A percentile compares a stretch with the other conserved stretches of the same genome.
phyloP scores from a whole-genome alignment of 805 yeast species.

The Saccharomycopsis guyanensis region DNA sequence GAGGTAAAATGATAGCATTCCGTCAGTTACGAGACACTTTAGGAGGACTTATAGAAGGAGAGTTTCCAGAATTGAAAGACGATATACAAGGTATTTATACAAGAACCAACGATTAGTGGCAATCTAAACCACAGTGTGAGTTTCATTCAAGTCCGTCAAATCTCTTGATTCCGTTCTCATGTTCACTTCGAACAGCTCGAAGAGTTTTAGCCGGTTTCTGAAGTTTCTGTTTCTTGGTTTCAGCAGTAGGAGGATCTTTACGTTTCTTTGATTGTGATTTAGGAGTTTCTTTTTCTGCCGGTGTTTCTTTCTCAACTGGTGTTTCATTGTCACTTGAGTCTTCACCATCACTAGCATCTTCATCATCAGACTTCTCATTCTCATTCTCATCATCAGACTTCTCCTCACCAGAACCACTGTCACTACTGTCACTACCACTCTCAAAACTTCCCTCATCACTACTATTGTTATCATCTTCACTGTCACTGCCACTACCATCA shows the following conservation, averaged over 20 bases:
- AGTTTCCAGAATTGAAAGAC: conserved; percentile 66
- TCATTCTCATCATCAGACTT: conserved; percentile 2
- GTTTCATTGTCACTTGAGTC: conserved; percentile 51
- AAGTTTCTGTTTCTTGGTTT: conserved; percentile 18
- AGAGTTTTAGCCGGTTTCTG: conserved; percentile 17
- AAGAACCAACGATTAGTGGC: conserved; percentile 30
- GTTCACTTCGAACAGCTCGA: neutral
- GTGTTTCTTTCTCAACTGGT: too few species aligned
- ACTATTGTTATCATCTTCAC: conserved; percentile 41
- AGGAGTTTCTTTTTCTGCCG: conserved; percentile 19
- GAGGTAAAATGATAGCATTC: conserved; percentile 77
- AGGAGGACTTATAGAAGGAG: conserved; percentile 61
- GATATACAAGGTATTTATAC: conserved; percentile 49
- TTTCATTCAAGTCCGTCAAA: conserved; percentile 12
- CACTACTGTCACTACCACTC: neutral
- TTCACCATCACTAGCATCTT: conserved; percentile 62
- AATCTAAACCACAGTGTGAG: too few species aligned
- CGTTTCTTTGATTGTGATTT: too few species aligned
- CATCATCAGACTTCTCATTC: neutral
- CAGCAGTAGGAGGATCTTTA: conserved; percentile 8
- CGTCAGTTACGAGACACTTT: conserved; percentile 53
- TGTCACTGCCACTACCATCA: conserved; percentile 17
- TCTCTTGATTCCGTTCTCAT: conserved; percentile 15
- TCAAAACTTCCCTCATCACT: neutral
- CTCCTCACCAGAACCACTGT: neutral